Evolutionary conservation across 345 rosid species (phyloP).

Genomic region (Salix dunnii): DNA sequence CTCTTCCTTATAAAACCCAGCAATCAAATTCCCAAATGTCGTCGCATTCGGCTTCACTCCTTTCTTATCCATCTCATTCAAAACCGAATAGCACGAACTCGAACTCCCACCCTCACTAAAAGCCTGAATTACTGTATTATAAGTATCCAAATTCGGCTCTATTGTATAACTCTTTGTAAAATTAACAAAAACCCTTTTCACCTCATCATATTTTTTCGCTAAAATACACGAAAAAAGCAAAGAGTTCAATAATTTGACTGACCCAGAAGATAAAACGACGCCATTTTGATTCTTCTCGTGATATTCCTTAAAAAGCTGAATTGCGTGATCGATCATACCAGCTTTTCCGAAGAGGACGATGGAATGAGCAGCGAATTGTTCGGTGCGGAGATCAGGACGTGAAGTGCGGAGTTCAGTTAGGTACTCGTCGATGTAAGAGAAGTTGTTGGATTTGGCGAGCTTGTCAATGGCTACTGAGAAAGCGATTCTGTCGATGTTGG

Average conservation of each 20-base stretch:
- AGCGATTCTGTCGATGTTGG: slow-evolving; percentile 54
- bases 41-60: slow-evolving; percentile 45
- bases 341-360: slow-evolving; percentile 78
- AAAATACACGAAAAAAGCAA: slow-evolving; percentile 56
- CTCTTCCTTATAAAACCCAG: slow-evolving; percentile 72
- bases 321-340: slow-evolving; percentile 61
- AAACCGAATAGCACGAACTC: slow-evolving; percentile 54
- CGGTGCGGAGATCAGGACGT: slow-evolving; percentile 61
- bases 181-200: slow-evolving; percentile 58
- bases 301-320: slow-evolving; percentile 47
- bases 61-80: slow-evolving; percentile 76
- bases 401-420: slow-evolving; percentile 55
- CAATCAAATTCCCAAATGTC: slow-evolving; percentile 49
- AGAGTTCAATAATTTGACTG: slow-evolving; percentile 62
- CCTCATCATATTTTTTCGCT: slow-evolving; percentile 55
- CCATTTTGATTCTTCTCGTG: slow-evolving; percentile 22
- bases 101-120: slow-evolving; percentile 62
- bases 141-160: slow-evolving; percentile 61
- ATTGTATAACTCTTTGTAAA: slow-evolving; percentile 50
- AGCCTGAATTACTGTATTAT: slow-evolving; percentile 58
- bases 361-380: slow-evolving; percentile 57
- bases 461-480: slow-evolving; percentile 67
- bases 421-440: slow-evolving; percentile 39
- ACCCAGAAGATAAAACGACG: slow-evolving; percentile 34
- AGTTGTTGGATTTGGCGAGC: slow-evolving; percentile 48